Conservation (phyloP, 2,329 filamentous ascomycete genomes). For the Fusarium bulbicola region DNA sequence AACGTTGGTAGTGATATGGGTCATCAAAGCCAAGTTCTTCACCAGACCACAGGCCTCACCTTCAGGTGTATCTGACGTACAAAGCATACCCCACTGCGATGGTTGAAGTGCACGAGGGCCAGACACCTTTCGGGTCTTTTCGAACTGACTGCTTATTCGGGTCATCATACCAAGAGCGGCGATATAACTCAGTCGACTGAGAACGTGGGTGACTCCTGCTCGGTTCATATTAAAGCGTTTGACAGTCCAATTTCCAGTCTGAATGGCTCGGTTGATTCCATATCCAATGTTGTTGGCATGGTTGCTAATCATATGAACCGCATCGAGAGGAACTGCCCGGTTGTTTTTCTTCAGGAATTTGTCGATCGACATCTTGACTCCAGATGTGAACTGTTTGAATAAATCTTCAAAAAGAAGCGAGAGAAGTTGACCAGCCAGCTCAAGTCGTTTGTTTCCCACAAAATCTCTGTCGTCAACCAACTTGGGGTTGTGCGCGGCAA, state of each 20-base stretch:
- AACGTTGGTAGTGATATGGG: conserved; percentile 96
- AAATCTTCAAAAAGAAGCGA: conserved; percentile 96
- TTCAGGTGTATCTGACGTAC: conserved; percentile 96
- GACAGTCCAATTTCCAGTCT: conserved; percentile 96
- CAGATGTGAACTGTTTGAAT: conserved; percentile 92
- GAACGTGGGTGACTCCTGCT: conserved; percentile 94
- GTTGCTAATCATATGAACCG: conserved; percentile 82
- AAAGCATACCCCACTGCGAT: conserved; percentile 98
- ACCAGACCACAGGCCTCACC: conserved; percentile 97
- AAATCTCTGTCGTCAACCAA: conserved; percentile 97
- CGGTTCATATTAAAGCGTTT: conserved; percentile 99
- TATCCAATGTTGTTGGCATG: conserved; percentile 88
- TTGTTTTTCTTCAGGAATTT: conserved; percentile 96
- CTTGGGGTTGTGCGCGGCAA: conserved; percentile 89
- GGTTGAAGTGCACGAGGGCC: conserved; percentile 95
- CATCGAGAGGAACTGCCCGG: conserved; percentile 87
- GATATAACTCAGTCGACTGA: conserved; percentile 96
- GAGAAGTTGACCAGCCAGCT: conserved; percentile 92
- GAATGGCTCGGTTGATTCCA: conserved; percentile 95
- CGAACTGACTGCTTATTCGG: conserved; percentile 96
- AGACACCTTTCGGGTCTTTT: conserved; percentile 96
- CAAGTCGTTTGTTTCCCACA: conserved; percentile 95
- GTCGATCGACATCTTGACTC: conserved; percentile 93
- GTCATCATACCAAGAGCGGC: conserved; percentile 99
- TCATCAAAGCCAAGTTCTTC: conserved; percentile 98